These are phyloP conservation scores for Pleurotus pulmonarius DNA, from an alignment of 768 basidiomycete species.

Conservation along the genomic window DNA sequence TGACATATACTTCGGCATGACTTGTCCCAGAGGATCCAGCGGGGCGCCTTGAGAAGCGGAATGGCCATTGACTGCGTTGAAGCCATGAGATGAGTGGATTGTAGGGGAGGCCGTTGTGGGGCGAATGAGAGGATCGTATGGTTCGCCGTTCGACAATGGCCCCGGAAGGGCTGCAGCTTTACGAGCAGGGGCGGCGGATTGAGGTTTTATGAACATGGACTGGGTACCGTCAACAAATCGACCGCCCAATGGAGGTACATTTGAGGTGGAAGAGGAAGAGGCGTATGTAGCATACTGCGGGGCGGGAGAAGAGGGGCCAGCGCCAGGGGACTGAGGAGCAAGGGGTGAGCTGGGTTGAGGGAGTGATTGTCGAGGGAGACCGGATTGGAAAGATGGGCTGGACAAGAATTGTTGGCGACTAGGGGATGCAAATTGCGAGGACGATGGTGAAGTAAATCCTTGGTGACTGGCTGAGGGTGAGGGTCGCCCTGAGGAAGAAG, in stretches of 20 bases:
- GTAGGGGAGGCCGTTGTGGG: slow-evolving; percentile 10
- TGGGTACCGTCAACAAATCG: slow-evolving; percentile 71
- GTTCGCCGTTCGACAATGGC: slow-evolving; percentile 12
- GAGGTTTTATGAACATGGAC: slow-evolving; percentile 72
- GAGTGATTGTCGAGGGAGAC: slow-evolving; percentile 17
- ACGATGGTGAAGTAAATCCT: background rate
- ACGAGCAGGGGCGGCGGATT: slow-evolving; percentile 19
- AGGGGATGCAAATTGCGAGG: slow-evolving; percentile 4
- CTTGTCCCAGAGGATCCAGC: slow-evolving; percentile 64
- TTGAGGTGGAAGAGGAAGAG: slow-evolving; percentile 18
- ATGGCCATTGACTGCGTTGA: slow-evolving; percentile 17
- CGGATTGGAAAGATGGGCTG: slow-evolving; percentile 9
- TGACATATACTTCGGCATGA: slow-evolving; percentile 62
- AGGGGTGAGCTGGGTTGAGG: slow-evolving; percentile 21
- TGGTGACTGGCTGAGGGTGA: slow-evolving; percentile 3
- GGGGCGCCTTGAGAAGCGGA: slow-evolving; percentile 24
- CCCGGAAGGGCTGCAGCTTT: slow-evolving; percentile 25
- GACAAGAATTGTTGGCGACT: slow-evolving; percentile 6
- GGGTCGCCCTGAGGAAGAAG: slow-evolving; percentile 6
- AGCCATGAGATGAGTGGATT: slow-evolving; percentile 10
- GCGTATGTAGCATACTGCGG: slow-evolving; percentile 24
- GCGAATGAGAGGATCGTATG: slow-evolving; percentile 14
- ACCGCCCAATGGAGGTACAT: slow-evolving; percentile 57
- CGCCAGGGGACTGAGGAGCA: slow-evolving; percentile 46
- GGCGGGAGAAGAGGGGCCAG: slow-evolving; percentile 50